A percentile compares a stretch with the other conserved stretches of the same genome.
Evolutionary conservation across 495 filamentous ascomycete species (phyloP).

Genomic region (Trichoderma virens): DNA sequence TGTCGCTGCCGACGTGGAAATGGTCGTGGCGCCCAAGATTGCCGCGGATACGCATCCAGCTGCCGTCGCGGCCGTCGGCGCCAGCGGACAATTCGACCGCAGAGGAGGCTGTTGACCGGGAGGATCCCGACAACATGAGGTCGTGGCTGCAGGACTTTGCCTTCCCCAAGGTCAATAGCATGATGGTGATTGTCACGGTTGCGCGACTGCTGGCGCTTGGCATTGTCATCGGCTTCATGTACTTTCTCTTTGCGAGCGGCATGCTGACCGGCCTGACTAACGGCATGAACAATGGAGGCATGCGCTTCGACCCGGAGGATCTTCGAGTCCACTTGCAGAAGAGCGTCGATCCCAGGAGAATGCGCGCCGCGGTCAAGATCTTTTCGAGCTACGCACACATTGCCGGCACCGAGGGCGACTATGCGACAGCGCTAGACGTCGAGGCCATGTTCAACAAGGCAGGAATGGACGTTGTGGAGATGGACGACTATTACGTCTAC

Average conservation of each 20-base stretch:
- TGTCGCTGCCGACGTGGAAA: constrained; percentile 40
- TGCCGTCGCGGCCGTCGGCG: constrained; percentile 20
- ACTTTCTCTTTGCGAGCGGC: constrained; percentile 76
- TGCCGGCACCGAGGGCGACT: constrained; percentile 86
- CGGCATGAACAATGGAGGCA: constrained; percentile 18
- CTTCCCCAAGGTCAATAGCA: constrained; percentile 20
- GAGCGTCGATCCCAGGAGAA: constrained; percentile 55
- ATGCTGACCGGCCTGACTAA: constrained; percentile 19
- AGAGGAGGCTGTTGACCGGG: background rate
- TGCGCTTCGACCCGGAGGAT: constrained; percentile 57
- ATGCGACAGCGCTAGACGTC: constrained; percentile 71
- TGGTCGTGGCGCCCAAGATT: constrained; percentile 35
- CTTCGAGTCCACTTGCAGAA: constrained; percentile 63
- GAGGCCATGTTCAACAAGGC: constrained; percentile 61
- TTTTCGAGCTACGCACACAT: constrained; percentile 77
- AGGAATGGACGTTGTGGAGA: constrained; percentile 60
- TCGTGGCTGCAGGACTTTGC: constrained; percentile 23
- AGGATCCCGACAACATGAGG: background rate
- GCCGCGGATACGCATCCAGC: constrained; percentile 34
- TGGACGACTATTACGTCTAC: constrained; percentile 79
- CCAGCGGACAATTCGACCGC: constrained; percentile 13
- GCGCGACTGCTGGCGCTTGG: constrained; percentile 67
- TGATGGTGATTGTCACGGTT: constrained; percentile 47
- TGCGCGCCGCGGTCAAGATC: constrained; percentile 62
- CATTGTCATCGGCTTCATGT: constrained; percentile 66